These are phyloP conservation scores for Boletales sp. DNA, from an alignment of 768 basidiomycete species.

Conservation along the genomic window DNA sequence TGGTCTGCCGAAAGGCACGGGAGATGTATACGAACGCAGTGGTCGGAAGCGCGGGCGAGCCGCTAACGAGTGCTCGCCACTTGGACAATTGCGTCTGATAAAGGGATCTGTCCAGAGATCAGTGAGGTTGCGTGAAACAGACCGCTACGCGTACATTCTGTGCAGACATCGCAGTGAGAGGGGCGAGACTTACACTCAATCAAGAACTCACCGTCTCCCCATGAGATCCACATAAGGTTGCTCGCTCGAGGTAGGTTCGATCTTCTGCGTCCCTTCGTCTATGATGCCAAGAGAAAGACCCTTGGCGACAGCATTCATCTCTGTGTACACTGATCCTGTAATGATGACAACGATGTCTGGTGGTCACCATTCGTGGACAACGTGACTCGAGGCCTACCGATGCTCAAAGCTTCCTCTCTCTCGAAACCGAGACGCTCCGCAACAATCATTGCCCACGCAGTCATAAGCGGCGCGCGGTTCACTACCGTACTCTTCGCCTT, in stretches of 20 bases:
- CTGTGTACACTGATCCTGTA: conserved; percentile 87
- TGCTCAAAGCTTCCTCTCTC: conserved; percentile 85
- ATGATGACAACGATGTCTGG: neutral
- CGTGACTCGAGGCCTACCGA: conserved; percentile 52
- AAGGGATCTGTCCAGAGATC: conserved; percentile 55
- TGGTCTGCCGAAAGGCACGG: conserved; percentile 73
- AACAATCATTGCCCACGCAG: conserved; percentile 86
- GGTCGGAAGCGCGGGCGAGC: conserved; percentile 64
- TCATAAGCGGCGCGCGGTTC: conserved; percentile 94
- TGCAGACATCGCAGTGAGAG: neutral
- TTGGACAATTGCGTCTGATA: conserved; percentile 63
- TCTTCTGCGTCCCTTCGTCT: conserved; percentile 48
- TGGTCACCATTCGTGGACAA: neutral
- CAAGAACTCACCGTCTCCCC: conserved; percentile 55
- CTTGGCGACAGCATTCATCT: conserved; percentile 85
- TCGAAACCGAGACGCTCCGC: conserved; percentile 85
- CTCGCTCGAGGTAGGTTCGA: conserved; percentile 52
- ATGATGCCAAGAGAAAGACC: conserved; percentile 82
- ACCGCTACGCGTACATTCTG: conserved; percentile 38
- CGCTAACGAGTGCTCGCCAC: conserved; percentile 81
- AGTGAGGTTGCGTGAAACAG: neutral
- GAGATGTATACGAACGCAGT: conserved; percentile 84
- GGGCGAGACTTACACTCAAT: neutral
- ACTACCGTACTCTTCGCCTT: conserved; percentile 59
- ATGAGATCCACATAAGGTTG: conserved; percentile 88